Percentiles rank a stretch among this genome's conserved stretches.
Evolutionary conservation across 2,329 filamentous ascomycete species (phyloP).

Genomic region (Ophiognomonia clavigignenti-juglandacearum): DNA sequence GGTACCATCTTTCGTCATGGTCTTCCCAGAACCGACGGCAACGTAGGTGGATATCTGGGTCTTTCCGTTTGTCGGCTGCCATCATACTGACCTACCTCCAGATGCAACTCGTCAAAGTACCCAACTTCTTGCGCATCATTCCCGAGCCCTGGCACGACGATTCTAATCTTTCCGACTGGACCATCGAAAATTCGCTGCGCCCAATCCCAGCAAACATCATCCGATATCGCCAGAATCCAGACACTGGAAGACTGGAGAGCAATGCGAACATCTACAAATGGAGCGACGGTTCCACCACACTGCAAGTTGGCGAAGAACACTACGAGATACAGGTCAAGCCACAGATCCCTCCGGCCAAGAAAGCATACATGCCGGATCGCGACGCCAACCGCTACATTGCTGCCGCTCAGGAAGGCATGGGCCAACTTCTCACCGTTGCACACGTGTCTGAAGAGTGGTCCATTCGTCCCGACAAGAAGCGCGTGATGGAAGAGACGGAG

Average conservation of each 20-base stretch:
- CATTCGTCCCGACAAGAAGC: constrained; percentile 52
- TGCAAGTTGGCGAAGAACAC: constrained; percentile 70
- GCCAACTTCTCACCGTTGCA: constrained; percentile 66
- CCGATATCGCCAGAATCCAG: constrained; percentile 63
- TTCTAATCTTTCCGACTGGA: constrained; percentile 57
- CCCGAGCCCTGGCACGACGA: constrained; percentile 62
- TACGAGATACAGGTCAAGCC: constrained; percentile 69
- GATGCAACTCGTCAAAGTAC: constrained; percentile 67
- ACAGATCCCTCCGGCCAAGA: constrained; percentile 57
- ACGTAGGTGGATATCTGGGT: constrained; percentile 41
- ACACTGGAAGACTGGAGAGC: constrained; percentile 63
- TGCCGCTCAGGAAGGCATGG: constrained; percentile 63
- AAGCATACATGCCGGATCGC: constrained; percentile 60
- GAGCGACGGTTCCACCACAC: constrained; percentile 73
- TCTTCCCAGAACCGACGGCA: constrained; percentile 66
- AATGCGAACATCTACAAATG: constrained; percentile 72
- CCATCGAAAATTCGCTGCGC: constrained; percentile 48
- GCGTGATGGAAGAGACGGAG: constrained; percentile 48
- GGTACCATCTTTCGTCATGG: constrained; percentile 64
- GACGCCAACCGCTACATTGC: constrained; percentile 75
- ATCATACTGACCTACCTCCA: constrained; percentile 28
- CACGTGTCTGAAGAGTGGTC: constrained; percentile 71
- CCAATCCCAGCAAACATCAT: constrained; percentile 59
- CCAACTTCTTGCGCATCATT: constrained; percentile 66
- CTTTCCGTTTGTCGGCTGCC: background rate